Evolutionary conservation across 2,329 filamentous ascomycete species (phyloP), one percentile per base, ranked within the genome.

Genomic region (Stemphylium vesicarium): DNA sequence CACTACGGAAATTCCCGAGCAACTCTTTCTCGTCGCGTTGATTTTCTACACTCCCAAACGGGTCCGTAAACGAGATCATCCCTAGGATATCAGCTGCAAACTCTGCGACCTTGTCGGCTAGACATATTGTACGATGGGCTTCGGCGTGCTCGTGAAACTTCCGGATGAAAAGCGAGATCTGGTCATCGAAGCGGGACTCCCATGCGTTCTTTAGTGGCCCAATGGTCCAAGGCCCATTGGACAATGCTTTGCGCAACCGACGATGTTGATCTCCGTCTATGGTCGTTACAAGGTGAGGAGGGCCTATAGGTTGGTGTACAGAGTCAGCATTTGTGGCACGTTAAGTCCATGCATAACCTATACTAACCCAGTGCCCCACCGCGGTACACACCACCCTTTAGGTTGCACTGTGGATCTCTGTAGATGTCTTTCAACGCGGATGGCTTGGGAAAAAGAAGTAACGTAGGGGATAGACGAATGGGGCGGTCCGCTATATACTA

Each of bases 11-110:
- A 42, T 73, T 74, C 10, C 44, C 49, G 11, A 78, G 60, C 16
- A 78, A 67, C 12, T 60, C 56, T 22, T 72, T 69, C 53, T 78
- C 75, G 58, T 79, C 77, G 20, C 73, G 68, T 50, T 73, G 68
- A 40, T 77, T 75, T 55, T 66, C 50, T 12, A 79, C 72, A 46
- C 76, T 76, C 0, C 77, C 77, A 66, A 75, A 79, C 3, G 75
- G 64, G 3, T 70, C 41, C 4, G 61, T 65, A 53, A 79, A 79
- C 2, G 68, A 69, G 8, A 79, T 66, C 66, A 75, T 74, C 7
- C 72, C 75, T 70, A 79, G 75, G 36, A 78, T 72, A 41, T 79
- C 77, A 4, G 75, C 75, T 2, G 76, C 75, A 54, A 77, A 79
- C 52, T 78, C 69, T 15, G 74, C 74, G 4, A 75, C 66, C 48